Conservation (phyloP, 805 yeast species). For the Pichia deserticola region DNA sequence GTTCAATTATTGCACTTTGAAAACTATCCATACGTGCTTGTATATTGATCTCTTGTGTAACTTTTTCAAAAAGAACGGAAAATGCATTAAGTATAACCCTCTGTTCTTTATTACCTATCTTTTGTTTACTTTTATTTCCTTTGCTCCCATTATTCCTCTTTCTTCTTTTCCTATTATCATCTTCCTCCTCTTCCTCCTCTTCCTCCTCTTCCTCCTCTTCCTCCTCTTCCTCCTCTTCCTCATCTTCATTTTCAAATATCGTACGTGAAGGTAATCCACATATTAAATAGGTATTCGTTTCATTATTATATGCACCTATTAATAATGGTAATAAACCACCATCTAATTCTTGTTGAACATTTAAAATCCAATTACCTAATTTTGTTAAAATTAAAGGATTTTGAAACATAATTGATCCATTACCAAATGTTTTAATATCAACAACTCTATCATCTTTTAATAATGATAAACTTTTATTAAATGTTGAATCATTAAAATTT, state of each 20-base stretch:
- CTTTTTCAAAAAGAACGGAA: constrained; percentile 85
- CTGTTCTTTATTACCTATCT: constrained; percentile 21
- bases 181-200: constrained; percentile 7
- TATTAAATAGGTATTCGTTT: constrained; percentile 72
- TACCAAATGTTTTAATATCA: constrained; percentile 32
- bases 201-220: constrained; percentile 14
- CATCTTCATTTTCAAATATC: constrained; percentile 40
- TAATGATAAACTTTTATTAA: constrained; percentile 8
- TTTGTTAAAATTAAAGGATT: constrained; percentile 83
- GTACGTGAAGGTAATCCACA: constrained; percentile 79
- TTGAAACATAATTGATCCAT: constrained; percentile 66
- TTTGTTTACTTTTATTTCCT: constrained; percentile 20
- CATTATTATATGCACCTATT: constrained; percentile 70
- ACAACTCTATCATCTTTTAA: constrained; percentile 22
- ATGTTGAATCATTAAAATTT: constrained; percentile 10
- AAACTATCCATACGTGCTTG: constrained; percentile 88
- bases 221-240: neutral
- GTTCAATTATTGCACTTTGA: constrained; percentile 89
- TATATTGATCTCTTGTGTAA: constrained; percentile 79
- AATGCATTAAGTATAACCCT: constrained; percentile 66
- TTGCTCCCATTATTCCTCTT: constrained; percentile 12
- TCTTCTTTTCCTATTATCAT: neutral
- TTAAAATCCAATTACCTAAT: constrained; percentile 86
- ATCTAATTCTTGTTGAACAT: constrained; percentile 78
- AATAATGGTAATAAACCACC: constrained; percentile 68